Evolutionary conservation across 2,329 filamentous ascomycete genomes (phyloP).

Genomic region (Aspergillus aculeatinus): DNA sequence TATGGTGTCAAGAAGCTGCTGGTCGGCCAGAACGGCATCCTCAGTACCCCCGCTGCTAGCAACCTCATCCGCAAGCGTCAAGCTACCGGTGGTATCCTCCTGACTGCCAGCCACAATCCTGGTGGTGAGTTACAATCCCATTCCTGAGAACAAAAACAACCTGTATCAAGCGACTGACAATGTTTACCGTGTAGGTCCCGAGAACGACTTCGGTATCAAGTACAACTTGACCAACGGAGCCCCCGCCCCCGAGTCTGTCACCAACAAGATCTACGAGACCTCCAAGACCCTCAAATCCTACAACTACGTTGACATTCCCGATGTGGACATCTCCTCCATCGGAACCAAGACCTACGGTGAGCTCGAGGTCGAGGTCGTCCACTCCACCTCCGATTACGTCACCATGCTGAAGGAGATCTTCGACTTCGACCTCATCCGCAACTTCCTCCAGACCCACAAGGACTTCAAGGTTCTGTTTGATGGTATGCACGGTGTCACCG

Average conservation of each 20-base stretch:
- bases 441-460: slow-evolving; percentile 80
- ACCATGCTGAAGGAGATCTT: slow-evolving; percentile 98
- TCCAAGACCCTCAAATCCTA: slow-evolving; percentile 89
- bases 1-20: slow-evolving; percentile 99
- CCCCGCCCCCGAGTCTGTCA: slow-evolving; percentile 91
- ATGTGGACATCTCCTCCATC: slow-evolving; percentile 79
- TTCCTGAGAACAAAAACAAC: background rate
- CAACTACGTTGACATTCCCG: slow-evolving; percentile 83
- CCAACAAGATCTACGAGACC: slow-evolving; percentile 94
- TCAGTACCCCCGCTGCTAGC: slow-evolving; percentile 93
- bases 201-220: slow-evolving; percentile 98
- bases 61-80: slow-evolving; percentile 93
- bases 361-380: slow-evolving; percentile 91
- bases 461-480: slow-evolving; percentile 98
- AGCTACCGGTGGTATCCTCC: slow-evolving; percentile 91
- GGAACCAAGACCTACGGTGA: slow-evolving; percentile 80
- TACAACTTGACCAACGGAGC: slow-evolving; percentile 98
- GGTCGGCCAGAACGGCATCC: slow-evolving; percentile 92
- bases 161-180: background rate
- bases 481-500: slow-evolving; percentile 89
- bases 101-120: slow-evolving; percentile 97
- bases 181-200: slow-evolving; percentile 62
- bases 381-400: slow-evolving; percentile 89
- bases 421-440: slow-evolving; percentile 93
- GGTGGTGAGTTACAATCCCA: slow-evolving; percentile 65